Conservation (phyloP, 345 rosid species). For the Eucalyptus erythrocorys region DNA sequence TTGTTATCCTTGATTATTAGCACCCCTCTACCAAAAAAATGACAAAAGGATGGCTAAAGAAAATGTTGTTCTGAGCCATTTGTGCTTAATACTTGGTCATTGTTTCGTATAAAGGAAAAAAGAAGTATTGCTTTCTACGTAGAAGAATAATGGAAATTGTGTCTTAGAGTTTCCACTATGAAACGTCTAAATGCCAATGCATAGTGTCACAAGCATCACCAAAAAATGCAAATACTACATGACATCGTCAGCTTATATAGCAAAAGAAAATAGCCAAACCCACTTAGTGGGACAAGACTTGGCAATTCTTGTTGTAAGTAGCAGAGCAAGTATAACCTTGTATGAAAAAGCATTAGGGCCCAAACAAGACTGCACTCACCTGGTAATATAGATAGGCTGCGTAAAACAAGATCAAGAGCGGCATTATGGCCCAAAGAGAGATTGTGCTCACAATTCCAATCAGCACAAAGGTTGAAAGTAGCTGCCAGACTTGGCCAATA, state of each 20-base stretch:
- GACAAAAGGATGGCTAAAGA: neutral
- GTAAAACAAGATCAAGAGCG: slow-evolving; percentile 77
- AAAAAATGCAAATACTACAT: neutral
- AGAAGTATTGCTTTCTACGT: neutral
- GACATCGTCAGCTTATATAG: neutral
- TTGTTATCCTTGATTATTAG: neutral
- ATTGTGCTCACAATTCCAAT: slow-evolving; percentile 81
- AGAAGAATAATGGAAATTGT: neutral
- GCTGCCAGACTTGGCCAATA: slow-evolving; percentile 71
- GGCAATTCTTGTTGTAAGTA: neutral
- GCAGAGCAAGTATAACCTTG: neutral
- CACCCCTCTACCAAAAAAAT: neutral
- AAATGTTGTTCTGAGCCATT: neutral
- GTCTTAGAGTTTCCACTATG: neutral
- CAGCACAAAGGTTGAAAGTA: slow-evolving; percentile 82
- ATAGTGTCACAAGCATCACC: neutral
- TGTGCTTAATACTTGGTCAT: neutral
- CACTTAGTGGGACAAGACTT: neutral
- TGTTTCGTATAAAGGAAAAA: neutral
- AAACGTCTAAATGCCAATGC: neutral
- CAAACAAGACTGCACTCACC: slow-evolving; percentile 20
- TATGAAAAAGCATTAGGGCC: neutral
- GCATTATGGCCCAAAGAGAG: slow-evolving; percentile 94
- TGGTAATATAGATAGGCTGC: slow-evolving; percentile 90
- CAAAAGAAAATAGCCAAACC: neutral